Percentiles rank a stretch among this genome's conserved stretches.
These are phyloP conservation scores for Porphyrellus cyaneotinctus DNA, from an alignment of 768 basidiomycete species.

Conservation along the genomic window DNA sequence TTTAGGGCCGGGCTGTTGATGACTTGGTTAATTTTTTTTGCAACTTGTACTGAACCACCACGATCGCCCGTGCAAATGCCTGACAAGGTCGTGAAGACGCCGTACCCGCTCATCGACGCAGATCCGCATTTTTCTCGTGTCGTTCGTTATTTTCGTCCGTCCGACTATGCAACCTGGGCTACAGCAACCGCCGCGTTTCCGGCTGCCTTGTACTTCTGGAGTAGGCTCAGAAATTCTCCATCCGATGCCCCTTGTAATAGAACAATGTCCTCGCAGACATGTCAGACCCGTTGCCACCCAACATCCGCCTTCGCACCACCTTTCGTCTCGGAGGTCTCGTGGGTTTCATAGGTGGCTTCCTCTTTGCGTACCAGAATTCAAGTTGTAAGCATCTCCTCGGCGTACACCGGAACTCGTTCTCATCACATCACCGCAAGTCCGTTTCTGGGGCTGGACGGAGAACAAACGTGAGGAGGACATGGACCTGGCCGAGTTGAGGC, in stretches of 20 bases:
- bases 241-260: slow-evolving; percentile 5
- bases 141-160: slow-evolving; percentile 80
- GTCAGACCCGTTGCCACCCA: slow-evolving; percentile 40
- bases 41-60: slow-evolving; percentile 3
- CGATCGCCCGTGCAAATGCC: no score
- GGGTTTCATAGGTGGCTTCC: slow-evolving; percentile 88
- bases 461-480: slow-evolving; percentile 76
- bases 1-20: slow-evolving; percentile 32
- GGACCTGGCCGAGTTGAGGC: slow-evolving; percentile 75
- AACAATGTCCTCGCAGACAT: slow-evolving; percentile 34
- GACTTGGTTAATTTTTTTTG: slow-evolving; percentile 8
- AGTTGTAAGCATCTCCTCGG: slow-evolving; percentile 53
- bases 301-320: slow-evolving; percentile 35
- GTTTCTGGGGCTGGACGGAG: slow-evolving; percentile 96
- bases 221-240: slow-evolving; percentile 42
- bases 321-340: slow-evolving; percentile 63
- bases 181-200: slow-evolving; percentile 79
- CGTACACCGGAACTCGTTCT: slow-evolving; percentile 8
- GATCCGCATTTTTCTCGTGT: slow-evolving; percentile 91
- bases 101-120: slow-evolving; percentile 88
- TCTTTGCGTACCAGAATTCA: slow-evolving; percentile 88
- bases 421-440: slow-evolving; percentile 48
- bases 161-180: slow-evolving; percentile 86
- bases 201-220: slow-evolving; percentile 73
- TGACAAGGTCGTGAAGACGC: slow-evolving; percentile 52